phyloP scores from a whole-genome alignment of 176 grass and related monocot genomes.

The Triticum turgidum region DNA sequence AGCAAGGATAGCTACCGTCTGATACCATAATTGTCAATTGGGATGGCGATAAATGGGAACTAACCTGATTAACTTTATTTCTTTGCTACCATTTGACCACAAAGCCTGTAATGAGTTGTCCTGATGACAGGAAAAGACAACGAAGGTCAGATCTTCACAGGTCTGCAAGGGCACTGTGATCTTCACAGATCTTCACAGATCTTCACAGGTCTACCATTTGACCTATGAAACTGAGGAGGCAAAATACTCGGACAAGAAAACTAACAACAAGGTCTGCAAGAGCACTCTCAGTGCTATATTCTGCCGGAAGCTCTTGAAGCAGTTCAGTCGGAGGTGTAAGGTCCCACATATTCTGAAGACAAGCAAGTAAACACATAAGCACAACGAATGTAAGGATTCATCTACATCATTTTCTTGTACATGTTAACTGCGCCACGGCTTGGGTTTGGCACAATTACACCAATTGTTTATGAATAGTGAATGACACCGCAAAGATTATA shows the following conservation, averaged over 20 bases:
- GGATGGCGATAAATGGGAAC: conserved; percentile 16
- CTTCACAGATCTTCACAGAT: not conserved
- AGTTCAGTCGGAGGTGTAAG: conserved; percentile 47
- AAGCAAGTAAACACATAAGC: not conserved
- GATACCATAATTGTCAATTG: not conserved
- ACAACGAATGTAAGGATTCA: not conserved
- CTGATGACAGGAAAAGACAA: conserved; percentile 21
- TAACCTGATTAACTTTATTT: conserved; percentile 49
- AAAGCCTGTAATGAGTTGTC: conserved; percentile 62
- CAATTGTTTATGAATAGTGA: not conserved
- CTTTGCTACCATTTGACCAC: conserved; percentile 40
- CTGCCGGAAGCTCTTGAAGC: conserved; percentile 47
- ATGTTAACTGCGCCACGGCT: not conserved
- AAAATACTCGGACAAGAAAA: conserved; percentile 30
- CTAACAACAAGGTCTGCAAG: conserved; percentile 53
- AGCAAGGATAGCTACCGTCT: not conserved
- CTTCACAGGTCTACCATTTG: not conserved
- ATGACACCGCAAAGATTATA: not conserved
- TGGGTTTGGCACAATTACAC: not conserved
- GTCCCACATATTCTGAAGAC: conserved; percentile 57
- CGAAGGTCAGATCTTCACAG: conserved; percentile 11
- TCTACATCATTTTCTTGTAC: not conserved
- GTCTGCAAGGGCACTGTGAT: no score
- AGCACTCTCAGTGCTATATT: conserved; percentile 57
- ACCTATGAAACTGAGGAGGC: not conserved